Base-by-base conservation (phyloP, 495 filamentous ascomycete genomes). In the Hapsidospora chrysogenum region DNA sequence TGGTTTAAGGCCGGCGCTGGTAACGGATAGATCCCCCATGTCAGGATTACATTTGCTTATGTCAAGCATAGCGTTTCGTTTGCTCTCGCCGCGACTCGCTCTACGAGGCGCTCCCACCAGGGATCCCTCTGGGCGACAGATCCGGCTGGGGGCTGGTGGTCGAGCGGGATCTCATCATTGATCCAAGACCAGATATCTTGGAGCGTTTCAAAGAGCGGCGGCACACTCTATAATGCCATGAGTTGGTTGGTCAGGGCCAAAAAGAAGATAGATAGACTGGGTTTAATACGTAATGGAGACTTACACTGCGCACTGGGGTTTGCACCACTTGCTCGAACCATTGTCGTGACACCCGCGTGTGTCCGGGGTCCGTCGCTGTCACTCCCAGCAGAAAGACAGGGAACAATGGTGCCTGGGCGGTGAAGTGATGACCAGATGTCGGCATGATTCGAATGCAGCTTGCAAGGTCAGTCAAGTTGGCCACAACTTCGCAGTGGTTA, bases 371-470 rank as follows among this genome's bases (percentile, higher is more conserved):
- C 10, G 29, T 27, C 3, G 37, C 29, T 1, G 33, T n/a, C 17
- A 39, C 20, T 7, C 37, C 37, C 9, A 39, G 10, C 11, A 39
- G 37, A 9, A 32, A 39, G 11, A 39, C 37, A 9, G 37, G 37
- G 29, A 39, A 39, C 6, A 39, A 11, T 9, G 37, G 37, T 0
- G 37, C 37, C 11, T 39, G 37, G 9, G 37, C 37, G 9, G 29
- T 39, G 37, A 39, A 39, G 13, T 25, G n/a, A 2, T 20, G 16
- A 15, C 29, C 37, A 10, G 19, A 27, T 14, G 28, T 32, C 13
- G 37, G 37, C 30, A 39, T 25, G 4, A 33, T 23, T 2, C 18
- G 9, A 1, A 39, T 28, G 20, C 37, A 39, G 14, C 13, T 39
- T 14, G 29, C 19, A 9, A 39, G 37, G 8, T 39, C 29, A 17